Percentiles rank a stretch among this genome's conserved stretches.
Evolutionary conservation across 306 rosid genomes (phyloP).

Genomic region (Pachyrhizus erosus): DNA sequence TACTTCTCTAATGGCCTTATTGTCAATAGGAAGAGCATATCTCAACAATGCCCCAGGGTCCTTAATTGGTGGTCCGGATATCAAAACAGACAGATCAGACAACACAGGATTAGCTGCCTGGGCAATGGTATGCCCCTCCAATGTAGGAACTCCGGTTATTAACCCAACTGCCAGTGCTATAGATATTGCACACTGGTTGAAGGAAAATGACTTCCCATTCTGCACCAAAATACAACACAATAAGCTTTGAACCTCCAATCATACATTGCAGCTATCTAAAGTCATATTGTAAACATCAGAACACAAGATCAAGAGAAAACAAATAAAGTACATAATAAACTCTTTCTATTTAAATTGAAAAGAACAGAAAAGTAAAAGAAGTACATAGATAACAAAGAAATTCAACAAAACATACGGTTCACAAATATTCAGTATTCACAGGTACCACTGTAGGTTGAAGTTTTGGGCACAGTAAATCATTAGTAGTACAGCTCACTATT

Average conservation of each 20-base stretch:
- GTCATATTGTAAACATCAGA: conserved; percentile 1
- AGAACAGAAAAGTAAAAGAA: neutral
- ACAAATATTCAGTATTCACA: neutral
- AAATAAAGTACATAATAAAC: neutral
- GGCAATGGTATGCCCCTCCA: conserved; percentile 61
- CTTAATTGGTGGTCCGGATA: conserved; percentile 96
- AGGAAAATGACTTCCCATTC: conserved; percentile 62
- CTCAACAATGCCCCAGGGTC: conserved; percentile 95
- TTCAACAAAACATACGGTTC: conserved; percentile 25
- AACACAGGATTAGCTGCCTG: conserved; percentile 68
- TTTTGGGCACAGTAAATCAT: neutral
- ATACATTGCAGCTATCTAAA: conserved; percentile 27
- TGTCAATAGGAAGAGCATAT: conserved; percentile 89
- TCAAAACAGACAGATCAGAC: conserved; percentile 80
- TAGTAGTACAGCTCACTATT: neutral
- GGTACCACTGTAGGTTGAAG: neutral
- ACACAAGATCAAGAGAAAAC: neutral
- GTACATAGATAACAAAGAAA: conserved; percentile 14
- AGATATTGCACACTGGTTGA: conserved; percentile 81
- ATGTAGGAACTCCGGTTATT: conserved; percentile 82
- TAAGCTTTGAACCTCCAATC: conserved; percentile 12
- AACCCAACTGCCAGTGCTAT: conserved; percentile 79
- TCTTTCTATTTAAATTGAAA: neutral
- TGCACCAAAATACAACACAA: conserved; percentile 52
- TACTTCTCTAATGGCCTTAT: conserved; percentile 94